Percentiles rank a stretch among this genome's conserved stretches.
Conservation (phyloP, 1,284 basidiomycete species). For the Mycosarcoma maydis region DNA sequence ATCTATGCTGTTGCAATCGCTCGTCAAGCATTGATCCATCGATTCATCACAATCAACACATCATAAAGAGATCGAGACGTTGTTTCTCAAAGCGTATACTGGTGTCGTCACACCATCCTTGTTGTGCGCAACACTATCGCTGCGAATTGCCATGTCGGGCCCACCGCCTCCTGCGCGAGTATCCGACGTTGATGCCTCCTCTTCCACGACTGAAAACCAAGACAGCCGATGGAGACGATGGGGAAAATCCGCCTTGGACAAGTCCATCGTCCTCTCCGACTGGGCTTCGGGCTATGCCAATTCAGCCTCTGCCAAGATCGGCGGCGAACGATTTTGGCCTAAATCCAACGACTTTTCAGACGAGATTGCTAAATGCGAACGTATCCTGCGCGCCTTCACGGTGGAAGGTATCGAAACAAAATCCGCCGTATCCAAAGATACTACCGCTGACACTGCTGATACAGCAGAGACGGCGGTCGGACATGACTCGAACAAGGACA, state of each 20-base stretch:
- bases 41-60: no score
- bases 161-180: constrained; percentile 1
- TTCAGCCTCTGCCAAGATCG: constrained; percentile 63
- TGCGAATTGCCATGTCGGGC: constrained; percentile 8
- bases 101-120: no score
- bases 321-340: constrained; percentile 71
- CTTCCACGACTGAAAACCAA: no score
- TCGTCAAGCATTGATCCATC: no score
- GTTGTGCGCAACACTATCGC: neutral
- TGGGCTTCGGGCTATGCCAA: constrained; percentile 64
- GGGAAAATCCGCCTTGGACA: constrained; percentile 49
- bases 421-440: no score
- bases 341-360: constrained; percentile 69
- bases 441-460: no score
- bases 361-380: constrained; percentile 71
- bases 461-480: constrained; percentile 53
- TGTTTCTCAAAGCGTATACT: no score
- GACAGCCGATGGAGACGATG: constrained; percentile 47
- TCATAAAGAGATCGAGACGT: no score
- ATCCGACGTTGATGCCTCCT: neutral
- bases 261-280: constrained; percentile 58
- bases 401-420: constrained; percentile 59
- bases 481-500: constrained; percentile 44
- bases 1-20: no score
- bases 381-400: constrained; percentile 68